Base-by-base conservation (phyloP, 257 asterid species). In the Nicotiana undulata region DNA sequence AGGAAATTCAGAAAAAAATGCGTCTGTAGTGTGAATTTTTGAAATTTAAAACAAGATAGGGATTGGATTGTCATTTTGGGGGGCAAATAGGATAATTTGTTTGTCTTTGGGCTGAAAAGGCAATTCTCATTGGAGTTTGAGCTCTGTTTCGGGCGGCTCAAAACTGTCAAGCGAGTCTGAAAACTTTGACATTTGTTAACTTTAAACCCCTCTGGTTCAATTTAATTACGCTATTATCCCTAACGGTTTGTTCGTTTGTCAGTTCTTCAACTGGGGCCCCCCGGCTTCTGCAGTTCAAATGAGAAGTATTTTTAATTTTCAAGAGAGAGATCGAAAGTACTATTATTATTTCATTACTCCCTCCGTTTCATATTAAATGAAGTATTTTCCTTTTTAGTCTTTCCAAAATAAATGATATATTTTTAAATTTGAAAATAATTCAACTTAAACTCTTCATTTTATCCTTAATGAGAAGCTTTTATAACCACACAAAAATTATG, bases 141-240 rank as follows among this genome's bases (percentile, higher is more conserved):
- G 89, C 87, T 61, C 44, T 61, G 84, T 58, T 85, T 89, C 86
- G 92, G 89, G 88, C 85, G 82, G 68, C 86, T 83, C 89, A 66
- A 87, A 74, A 22, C 88, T 82, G 89, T 85, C 88, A 78, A 63
- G 51, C 11, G 29, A 55, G 80, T 79, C 75, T 81, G 34, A 86
- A 85, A 79, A 88, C 87, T 87, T 85, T 91, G 92, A 91, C 96
- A 87, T 84, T 51, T 81, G 79, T 61, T 82, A 79, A 44, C 77
- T 77, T 75, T 81, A 79, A 66, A 76, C 84, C 89, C 77, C 81
- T 16, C 9, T 13, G 8, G n/a, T 40, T n/a, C 20, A 31, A 0
- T 10, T 0, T 75, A 86, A 79, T 85, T 82, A 17, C 96, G 3
- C 52, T 29, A 75, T 9, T 83, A 55, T 86, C 92, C 85, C 66